phyloP scores from a whole-genome alignment of 805 yeast species.

The Candida odintsovae region DNA sequence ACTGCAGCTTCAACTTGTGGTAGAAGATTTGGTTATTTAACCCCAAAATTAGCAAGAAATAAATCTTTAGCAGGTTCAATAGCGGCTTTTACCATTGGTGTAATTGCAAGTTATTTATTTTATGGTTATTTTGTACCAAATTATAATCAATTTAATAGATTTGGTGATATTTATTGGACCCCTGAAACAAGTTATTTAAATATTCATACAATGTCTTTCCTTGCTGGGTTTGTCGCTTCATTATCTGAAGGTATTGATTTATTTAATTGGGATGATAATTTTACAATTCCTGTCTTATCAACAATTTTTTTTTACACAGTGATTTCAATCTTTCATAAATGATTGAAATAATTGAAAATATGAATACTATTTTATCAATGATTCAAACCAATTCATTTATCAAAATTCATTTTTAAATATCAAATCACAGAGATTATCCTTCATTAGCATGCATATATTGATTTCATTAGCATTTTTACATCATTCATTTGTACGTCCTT shows the following conservation, averaged over 20 bases:
- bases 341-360: no score
- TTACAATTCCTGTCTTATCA: constrained; percentile 88
- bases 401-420: no score
- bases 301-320: constrained; percentile 55
- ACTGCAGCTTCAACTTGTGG: constrained; percentile 96
- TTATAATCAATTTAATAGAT: constrained; percentile 46
- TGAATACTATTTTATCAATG: no score
- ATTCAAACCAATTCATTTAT: no score
- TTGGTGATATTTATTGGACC: constrained; percentile 62
- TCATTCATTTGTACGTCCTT: background rate
- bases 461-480: background rate
- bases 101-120: constrained; percentile 54
- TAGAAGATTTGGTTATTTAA: constrained; percentile 74
- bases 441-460: background rate
- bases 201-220: constrained; percentile 45
- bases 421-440: no score
- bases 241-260: constrained; percentile 80
- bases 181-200: constrained; percentile 52
- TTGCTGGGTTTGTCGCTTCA: constrained; percentile 80
- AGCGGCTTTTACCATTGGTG: constrained; percentile 79
- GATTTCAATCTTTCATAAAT: constrained; percentile 29
- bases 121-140: constrained; percentile 72
- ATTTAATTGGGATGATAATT: constrained; percentile 80
- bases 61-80: constrained; percentile 88
- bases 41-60: constrained; percentile 67